phyloP scores from a whole-genome alignment of 106 monocot species.

The Xerophyta viscosa region DNA sequence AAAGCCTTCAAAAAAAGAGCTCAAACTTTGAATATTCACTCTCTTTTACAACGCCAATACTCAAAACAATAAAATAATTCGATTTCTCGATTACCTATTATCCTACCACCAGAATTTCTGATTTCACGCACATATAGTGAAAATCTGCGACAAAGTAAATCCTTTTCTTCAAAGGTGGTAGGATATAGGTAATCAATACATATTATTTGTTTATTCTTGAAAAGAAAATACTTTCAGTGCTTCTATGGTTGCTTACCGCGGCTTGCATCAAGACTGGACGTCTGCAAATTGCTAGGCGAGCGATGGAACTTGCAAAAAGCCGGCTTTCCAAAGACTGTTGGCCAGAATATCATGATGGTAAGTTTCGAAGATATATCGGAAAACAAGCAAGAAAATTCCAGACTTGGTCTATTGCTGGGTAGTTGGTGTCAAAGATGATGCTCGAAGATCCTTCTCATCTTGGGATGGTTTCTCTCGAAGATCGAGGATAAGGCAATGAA shows the following conservation, averaged over 20 bases:
- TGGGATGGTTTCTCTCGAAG: slow-evolving; percentile 41
- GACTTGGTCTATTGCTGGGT: slow-evolving; percentile 47
- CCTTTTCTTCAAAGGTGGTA: too few relatives aligned
- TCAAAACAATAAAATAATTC: too few relatives aligned
- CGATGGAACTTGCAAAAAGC: slow-evolving; percentile 38
- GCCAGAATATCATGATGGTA: slow-evolving; percentile 51
- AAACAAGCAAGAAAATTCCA: slow-evolving; percentile 44
- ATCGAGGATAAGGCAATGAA: slow-evolving; percentile 41
- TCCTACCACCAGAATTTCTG: too few relatives aligned
- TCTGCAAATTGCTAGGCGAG: slow-evolving; percentile 33
- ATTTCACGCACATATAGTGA: too few relatives aligned
- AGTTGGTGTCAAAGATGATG: slow-evolving; percentile 48
- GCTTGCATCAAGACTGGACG: slow-evolving; percentile 45
- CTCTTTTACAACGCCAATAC: too few relatives aligned
- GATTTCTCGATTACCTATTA: too few relatives aligned
- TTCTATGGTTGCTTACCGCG: slow-evolving; percentile 45
- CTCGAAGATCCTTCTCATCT: slow-evolving; percentile 48
- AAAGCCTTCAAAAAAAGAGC: too few relatives aligned
- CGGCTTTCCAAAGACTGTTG: slow-evolving; percentile 33
- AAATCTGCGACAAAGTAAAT: too few relatives aligned
- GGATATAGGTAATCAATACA: too few relatives aligned
- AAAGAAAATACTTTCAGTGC: slow-evolving; percentile 26
- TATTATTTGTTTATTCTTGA: too few relatives aligned
- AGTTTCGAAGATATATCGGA: slow-evolving; percentile 30
- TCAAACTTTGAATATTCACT: too few relatives aligned